Evolutionary conservation across 257 asterid species (phyloP), one percentile per base, ranked within the genome.

Genomic region (Fraxinus anomala): DNA sequence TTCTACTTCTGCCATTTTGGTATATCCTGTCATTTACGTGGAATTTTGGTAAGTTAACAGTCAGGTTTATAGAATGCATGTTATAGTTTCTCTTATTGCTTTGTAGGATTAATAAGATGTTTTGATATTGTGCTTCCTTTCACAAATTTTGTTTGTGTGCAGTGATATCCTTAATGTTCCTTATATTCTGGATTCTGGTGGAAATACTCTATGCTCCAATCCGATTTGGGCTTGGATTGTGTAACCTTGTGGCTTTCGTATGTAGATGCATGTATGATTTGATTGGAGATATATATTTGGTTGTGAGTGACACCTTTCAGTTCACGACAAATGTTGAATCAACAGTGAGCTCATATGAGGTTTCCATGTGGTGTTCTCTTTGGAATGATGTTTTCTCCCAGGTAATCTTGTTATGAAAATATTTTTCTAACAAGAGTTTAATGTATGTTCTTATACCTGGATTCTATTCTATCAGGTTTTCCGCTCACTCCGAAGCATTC

Each of bases 351-450:
- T 86, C 96, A 19, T 82, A 87, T 0, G 92, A 89, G 83, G 90
- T 88, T 69, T 96, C 99, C 47, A 36, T 92, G 72, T 92, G 92
- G 97, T 97, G 95, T 37, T 89, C 98, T 44, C 94, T 96, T 36
- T 96, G 99, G 99, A 89, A 93, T 80, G 99, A 92, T 84, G 96
- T 96, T 70, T 93, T 93, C 88, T 96, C 97, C 40, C 97, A 96
- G 93, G 99, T 95, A 63, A 66, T 31, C 19, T 65, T 30, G 34
- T 56, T 79, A 76, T 78, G 34, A 44, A 47, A 70, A n/a, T 40
- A 31, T 19, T 37, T 40, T 78, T 61, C 44, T 66, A 36, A 56
- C 30, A 30, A 70, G 76, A 47, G 65, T 70, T 51, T 49, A 49
- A 54, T 66, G 10, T 47, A 63, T 72, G 44, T 31, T 75, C 54